phyloP scores from a whole-genome alignment of 352 stramenopile genomes.

The Phytophthora idaei region DNA sequence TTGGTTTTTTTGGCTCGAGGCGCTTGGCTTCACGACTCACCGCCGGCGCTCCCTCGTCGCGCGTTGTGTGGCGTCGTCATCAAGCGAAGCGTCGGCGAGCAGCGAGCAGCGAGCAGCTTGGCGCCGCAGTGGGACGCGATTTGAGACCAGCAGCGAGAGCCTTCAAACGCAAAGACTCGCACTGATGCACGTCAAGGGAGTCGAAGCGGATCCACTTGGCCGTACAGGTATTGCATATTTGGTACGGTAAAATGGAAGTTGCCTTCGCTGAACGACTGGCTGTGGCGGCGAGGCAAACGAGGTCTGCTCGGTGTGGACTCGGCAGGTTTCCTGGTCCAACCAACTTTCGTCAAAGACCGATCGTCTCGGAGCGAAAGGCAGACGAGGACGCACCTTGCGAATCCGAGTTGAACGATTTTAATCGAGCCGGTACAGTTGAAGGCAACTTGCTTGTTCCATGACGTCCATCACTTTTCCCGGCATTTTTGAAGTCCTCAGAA shows the following conservation, averaged over 20 bases:
- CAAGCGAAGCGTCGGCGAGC: constrained; percentile 4
- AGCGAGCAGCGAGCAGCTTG: constrained; percentile 13
- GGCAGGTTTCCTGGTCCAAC: constrained; percentile 12
- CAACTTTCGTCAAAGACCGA: constrained; percentile 21
- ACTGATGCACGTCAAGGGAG: background rate
- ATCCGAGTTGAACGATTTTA: constrained; percentile 15
- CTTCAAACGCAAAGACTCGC: background rate
- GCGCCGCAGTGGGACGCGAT: constrained; percentile 14
- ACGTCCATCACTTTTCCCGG: background rate
- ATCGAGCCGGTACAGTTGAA: constrained; percentile 31
- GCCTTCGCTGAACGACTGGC: constrained; percentile 11
- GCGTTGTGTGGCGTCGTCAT: constrained; percentile 28
- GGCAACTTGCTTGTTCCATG: constrained; percentile 14
- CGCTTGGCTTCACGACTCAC: constrained; percentile 19
- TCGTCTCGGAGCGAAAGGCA: constrained; percentile 25
- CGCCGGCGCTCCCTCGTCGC: constrained; percentile 12
- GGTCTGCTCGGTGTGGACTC: background rate
- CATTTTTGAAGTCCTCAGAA: background rate
- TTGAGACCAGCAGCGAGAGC: constrained; percentile 21
- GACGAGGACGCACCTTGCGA: constrained; percentile 30
- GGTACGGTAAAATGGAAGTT: background rate
- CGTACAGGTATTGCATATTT: background rate
- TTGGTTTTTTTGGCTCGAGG: constrained; percentile 24
- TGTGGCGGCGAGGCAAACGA: background rate
- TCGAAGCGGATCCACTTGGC: background rate